Base-by-base conservation (phyloP, 78 protist genomes). In the Monosiga brevicollis region DNA sequence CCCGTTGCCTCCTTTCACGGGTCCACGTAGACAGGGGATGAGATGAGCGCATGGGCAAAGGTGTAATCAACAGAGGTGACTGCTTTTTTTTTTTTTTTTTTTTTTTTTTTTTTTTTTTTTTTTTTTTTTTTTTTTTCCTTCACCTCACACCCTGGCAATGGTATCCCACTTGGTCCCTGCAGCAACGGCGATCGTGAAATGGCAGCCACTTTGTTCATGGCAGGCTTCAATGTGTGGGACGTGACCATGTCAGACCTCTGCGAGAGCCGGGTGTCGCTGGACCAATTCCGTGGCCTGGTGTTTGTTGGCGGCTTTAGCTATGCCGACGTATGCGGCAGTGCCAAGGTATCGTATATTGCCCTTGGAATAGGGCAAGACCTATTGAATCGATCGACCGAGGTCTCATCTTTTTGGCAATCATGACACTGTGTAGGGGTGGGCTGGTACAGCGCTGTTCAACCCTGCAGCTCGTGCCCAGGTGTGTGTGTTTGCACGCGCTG, bases 401-500 rank as follows among this genome's bases (percentile, higher is more conserved):
- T 23, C 71, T 11, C 71, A 23, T 22, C 22, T 22, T 55, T 22
- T 55, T 34, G 96, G 91, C 84, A 93, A 90, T 23, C 82, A 93
- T 55, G 98, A 87, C 42, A 90, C 96, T 22, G 95, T 93, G 49
- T 89, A 89, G 80, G 98, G 98, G 39, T 93, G 97, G 95, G 95
- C 97, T 0, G 78, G 32, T 73, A 35, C 89, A 34, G 86, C 87
- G 70, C 84, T 54, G 71, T 87, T 80, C 86, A 84, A 88, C 78
- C 55, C 22, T 34, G 24, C 42, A 15, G 83, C 89, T 1, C 11
- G 80, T 76, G 0, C 83, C 73, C 42, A 90, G n/a, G n/a, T n/a
- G n/a, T n/a, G n/a, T n/a, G n/a, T n/a, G n/a, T n/a, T n/a, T n/a
- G n/a, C n/a, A n/a, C n/a, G n/a, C n/a, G n/a, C n/a, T n/a, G n/a